These are phyloP conservation scores for Mortierella sp. DNA, from an alignment of 371 early-diverging fungal genomes.

Conservation along the genomic window DNA sequence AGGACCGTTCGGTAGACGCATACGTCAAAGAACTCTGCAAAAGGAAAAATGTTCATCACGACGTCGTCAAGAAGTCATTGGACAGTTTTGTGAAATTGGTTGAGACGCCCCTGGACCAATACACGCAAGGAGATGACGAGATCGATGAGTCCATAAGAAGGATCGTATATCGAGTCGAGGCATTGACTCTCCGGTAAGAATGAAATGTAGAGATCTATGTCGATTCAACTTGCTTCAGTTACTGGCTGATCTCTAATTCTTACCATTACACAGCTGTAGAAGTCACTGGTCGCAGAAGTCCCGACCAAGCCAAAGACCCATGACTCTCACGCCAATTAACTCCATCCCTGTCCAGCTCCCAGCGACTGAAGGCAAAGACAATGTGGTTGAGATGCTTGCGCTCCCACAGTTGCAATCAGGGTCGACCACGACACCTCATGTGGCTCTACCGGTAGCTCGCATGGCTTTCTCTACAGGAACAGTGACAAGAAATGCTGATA, in stretches of 20 bases:
- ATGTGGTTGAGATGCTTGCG: constrained; percentile 15
- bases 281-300: constrained; percentile 6
- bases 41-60: constrained; percentile 15
- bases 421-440: constrained; percentile 8
- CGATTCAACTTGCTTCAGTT: constrained; percentile 19
- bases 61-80: constrained; percentile 15
- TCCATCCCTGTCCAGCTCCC: constrained; percentile 12
- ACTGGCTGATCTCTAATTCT: constrained; percentile 13
- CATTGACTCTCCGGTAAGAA: constrained; percentile 22
- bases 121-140: constrained; percentile 8
- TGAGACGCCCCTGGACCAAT: constrained; percentile 6
- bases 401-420: constrained; percentile 7
- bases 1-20: constrained; percentile 10
- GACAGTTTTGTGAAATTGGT: constrained; percentile 25
- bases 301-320: constrained; percentile 15
- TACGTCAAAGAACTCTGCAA: constrained; percentile 27
- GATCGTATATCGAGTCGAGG: constrained; percentile 26
- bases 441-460: constrained; percentile 7
- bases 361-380: constrained; percentile 15
- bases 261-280: constrained; percentile 10
- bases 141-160: constrained; percentile 29
- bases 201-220: constrained; percentile 11
- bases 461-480: constrained; percentile 12
- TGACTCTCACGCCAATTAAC: constrained; percentile 10
- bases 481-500: constrained; percentile 6